A percentile compares a stretch with the other conserved stretches of the same genome.
Evolutionary conservation across 2,329 filamentous ascomycete genomes (phyloP).

Genomic region (Corniculantispora saksenae): DNA sequence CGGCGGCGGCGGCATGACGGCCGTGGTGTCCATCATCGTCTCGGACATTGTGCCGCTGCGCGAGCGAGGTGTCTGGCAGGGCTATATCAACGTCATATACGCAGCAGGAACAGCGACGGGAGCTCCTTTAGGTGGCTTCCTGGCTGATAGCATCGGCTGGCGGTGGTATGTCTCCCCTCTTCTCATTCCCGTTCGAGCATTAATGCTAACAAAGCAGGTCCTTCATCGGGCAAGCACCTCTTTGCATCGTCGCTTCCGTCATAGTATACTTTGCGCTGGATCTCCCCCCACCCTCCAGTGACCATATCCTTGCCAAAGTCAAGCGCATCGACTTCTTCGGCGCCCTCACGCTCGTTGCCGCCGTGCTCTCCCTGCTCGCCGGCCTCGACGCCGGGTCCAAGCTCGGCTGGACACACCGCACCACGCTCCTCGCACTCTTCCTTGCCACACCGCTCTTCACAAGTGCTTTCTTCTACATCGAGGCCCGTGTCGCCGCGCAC

Average conservation of each 20-base stretch:
- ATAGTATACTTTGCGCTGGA: conserved; percentile 64
- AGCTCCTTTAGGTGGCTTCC: conserved; percentile 68
- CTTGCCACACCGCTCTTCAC: conserved; percentile 58
- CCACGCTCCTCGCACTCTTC: conserved; percentile 59
- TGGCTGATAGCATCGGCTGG: conserved; percentile 66
- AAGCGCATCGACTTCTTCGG: conserved; percentile 72
- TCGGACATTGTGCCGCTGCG: conserved; percentile 72
- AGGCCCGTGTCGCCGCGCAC: conserved; percentile 65
- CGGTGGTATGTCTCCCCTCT: conserved; percentile 71
- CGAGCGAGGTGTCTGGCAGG: conserved; percentile 57
- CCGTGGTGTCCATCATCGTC: conserved; percentile 61
- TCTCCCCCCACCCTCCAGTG: conserved; percentile 60
- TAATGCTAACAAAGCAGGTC: conserved; percentile 47
- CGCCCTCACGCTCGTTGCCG: conserved; percentile 63
- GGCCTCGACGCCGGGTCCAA: conserved; percentile 76
- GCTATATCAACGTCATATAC: conserved; percentile 59
- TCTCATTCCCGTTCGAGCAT: neutral
- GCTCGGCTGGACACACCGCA: conserved; percentile 61
- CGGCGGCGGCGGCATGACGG: conserved; percentile 58
- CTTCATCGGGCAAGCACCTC: conserved; percentile 69
- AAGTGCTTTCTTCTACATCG: conserved; percentile 66
- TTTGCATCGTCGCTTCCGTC: conserved; percentile 66
- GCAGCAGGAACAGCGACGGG: conserved; percentile 66
- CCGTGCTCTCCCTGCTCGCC: conserved; percentile 66
- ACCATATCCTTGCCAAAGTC: conserved; percentile 67